phyloP scores from a whole-genome alignment of 495 filamentous ascomycete species.

The Tuber indicum region DNA sequence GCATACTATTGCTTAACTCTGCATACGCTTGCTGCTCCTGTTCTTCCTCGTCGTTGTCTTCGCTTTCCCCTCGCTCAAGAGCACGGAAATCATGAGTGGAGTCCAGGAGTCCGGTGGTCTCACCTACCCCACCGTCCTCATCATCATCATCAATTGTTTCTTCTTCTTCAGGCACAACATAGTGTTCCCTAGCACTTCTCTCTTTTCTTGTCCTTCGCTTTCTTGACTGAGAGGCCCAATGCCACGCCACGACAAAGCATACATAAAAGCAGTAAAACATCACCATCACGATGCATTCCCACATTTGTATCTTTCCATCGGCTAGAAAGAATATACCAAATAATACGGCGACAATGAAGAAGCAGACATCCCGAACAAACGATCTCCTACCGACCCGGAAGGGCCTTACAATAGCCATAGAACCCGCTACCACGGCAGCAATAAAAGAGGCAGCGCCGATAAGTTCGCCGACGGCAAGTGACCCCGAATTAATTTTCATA shows the following conservation, averaged over 20 bases:
- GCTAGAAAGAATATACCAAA: slow-evolving; percentile 84
- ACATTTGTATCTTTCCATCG: slow-evolving; percentile 75
- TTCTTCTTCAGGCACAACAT: slow-evolving; percentile 62
- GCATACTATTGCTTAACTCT: slow-evolving; percentile 89
- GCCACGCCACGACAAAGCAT: slow-evolving; percentile 78
- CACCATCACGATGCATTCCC: slow-evolving; percentile 90
- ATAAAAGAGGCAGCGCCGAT: slow-evolving; percentile 96
- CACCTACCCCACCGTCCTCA: slow-evolving; percentile 58
- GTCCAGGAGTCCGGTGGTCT: slow-evolving; percentile 51
- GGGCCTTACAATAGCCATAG: slow-evolving; percentile 90
- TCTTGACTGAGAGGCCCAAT: slow-evolving; percentile 67
- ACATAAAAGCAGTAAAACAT: slow-evolving; percentile 90
- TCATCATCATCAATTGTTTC: slow-evolving; percentile 62
- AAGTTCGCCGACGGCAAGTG: slow-evolving; percentile 89
- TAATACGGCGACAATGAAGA: slow-evolving; percentile 79
- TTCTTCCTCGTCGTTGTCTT: slow-evolving; percentile 64
- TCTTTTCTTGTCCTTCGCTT: slow-evolving; percentile 58
- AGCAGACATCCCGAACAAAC: slow-evolving; percentile 87
- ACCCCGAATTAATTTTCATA: slow-evolving; percentile 93
- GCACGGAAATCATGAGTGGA: slow-evolving; percentile 59
- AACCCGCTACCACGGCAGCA: slow-evolving; percentile 93
- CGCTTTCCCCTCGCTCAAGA: slow-evolving; percentile 59
- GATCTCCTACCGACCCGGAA: slow-evolving; percentile 83
- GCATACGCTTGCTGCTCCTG: slow-evolving; percentile 64
- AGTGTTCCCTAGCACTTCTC: slow-evolving; percentile 65